phyloP scores from a whole-genome alignment of 2,329 filamentous ascomycete species.

The Penicillium italicum region DNA sequence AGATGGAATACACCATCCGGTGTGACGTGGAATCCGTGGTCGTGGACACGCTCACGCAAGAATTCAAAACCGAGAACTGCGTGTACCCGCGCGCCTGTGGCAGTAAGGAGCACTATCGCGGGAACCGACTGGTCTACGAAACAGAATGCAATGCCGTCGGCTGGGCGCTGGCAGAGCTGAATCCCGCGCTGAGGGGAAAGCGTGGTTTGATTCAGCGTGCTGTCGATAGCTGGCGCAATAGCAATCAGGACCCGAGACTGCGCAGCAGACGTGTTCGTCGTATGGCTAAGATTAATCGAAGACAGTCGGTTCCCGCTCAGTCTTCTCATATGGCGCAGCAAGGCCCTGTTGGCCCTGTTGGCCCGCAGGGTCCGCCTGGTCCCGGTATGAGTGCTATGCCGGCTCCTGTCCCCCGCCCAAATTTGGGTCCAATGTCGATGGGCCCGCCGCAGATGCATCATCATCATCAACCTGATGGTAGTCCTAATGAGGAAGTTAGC shows the following conservation, averaged over 20 bases:
- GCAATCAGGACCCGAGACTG: constrained; percentile 90
- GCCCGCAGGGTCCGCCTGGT: constrained; percentile 42
- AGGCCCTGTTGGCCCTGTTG: neutral
- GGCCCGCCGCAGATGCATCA: constrained; percentile 66
- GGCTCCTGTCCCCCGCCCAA: constrained; percentile 31
- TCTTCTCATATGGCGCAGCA: constrained; percentile 50
- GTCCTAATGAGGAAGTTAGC: constrained; percentile 70
- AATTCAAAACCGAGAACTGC: constrained; percentile 98
- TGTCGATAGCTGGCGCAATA: constrained; percentile 98
- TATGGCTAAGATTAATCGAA: constrained; percentile 92
- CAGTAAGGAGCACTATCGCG: constrained; percentile 91
- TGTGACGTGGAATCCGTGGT: constrained; percentile 97
- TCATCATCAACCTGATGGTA: constrained; percentile 66
- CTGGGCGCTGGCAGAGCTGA: constrained; percentile 94
- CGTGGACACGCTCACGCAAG: constrained; percentile 74
- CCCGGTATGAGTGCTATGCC: constrained; percentile 59
- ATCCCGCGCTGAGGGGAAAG: constrained; percentile 86
- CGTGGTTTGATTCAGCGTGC: constrained; percentile 93
- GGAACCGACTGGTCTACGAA: constrained; percentile 93
- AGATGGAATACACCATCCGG: constrained; percentile 99
- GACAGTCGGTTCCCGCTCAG: constrained; percentile 65
- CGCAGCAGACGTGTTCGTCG: constrained; percentile 87
- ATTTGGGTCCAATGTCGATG: constrained; percentile 63
- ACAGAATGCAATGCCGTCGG: constrained; percentile 99
- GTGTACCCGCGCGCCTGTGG: constrained; percentile 96